A percentile compares a stretch with the other conserved stretches of the same genome.
Evolutionary conservation across 2,329 filamentous ascomycete genomes (phyloP).

Genomic region (Thelonectria discophora): DNA sequence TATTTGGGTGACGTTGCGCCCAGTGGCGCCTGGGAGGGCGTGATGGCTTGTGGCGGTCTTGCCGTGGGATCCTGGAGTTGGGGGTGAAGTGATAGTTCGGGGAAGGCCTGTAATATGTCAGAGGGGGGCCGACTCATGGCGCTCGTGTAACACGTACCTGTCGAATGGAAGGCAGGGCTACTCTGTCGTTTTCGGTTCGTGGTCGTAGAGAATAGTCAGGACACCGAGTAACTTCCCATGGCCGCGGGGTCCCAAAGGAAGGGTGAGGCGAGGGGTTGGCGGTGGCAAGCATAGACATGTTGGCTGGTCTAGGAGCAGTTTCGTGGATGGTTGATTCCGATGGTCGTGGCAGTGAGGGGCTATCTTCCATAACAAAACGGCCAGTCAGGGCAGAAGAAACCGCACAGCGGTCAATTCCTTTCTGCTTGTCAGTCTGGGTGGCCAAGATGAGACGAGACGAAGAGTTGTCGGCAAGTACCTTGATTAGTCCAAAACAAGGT

Average conservation of each 20-base stretch:
- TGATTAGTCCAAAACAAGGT: conserved; percentile 26
- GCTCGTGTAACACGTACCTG: conserved; percentile 52
- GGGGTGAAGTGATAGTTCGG: conserved; percentile 52
- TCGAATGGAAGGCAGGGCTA: conserved; percentile 62
- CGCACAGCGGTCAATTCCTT: conserved; percentile 33
- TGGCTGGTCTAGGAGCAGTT: conserved; percentile 42
- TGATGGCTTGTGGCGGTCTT: conserved; percentile 46
- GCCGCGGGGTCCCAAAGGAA: conserved; percentile 51
- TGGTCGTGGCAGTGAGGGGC: conserved; percentile 45
- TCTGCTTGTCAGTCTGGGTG: conserved; percentile 22
- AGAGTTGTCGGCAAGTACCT: conserved; percentile 17
- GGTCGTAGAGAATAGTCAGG: conserved; percentile 48
- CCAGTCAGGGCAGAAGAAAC: conserved; percentile 31
- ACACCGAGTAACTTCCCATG: conserved; percentile 51
- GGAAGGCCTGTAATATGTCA: conserved; percentile 54
- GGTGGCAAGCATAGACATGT: conserved; percentile 62
- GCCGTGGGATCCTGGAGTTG: conserved; percentile 43
- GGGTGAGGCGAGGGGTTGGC: conserved; percentile 53
- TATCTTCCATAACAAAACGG: conserved; percentile 53
- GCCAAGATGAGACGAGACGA: not conserved
- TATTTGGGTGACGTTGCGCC: conserved; percentile 56
- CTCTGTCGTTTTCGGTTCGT: conserved; percentile 50
- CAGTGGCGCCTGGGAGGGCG: conserved; percentile 47
- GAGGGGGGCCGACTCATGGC: conserved; percentile 11
- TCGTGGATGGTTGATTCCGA: conserved; percentile 42